These are phyloP conservation scores for Leccinum olivaceopallidum DNA, from an alignment of 768 basidiomycete species.

Conservation along the genomic window DNA sequence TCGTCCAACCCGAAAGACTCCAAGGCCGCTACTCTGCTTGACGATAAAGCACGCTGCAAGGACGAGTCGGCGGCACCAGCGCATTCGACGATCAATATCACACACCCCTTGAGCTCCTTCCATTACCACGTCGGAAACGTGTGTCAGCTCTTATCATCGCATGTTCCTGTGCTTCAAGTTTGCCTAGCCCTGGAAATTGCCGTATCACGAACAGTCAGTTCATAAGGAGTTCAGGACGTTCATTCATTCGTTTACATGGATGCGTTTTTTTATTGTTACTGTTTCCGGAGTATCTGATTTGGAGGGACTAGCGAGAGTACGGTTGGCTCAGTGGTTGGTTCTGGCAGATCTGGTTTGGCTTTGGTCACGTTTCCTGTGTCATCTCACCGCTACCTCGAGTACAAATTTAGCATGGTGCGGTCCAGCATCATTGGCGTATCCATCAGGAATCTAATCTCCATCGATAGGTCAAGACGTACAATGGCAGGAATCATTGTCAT, in stretches of 20 bases:
- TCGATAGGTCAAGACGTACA: slow-evolving; percentile 48
- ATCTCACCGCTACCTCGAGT: slow-evolving; percentile 70
- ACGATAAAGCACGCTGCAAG: slow-evolving; percentile 40
- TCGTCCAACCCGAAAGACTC: slow-evolving; percentile 34
- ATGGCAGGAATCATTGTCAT: slow-evolving; percentile 66
- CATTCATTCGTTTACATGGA: slow-evolving; percentile 66
- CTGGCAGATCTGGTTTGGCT: slow-evolving; percentile 74
- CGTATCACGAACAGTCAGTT: slow-evolving; percentile 66
- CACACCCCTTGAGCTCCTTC: slow-evolving; percentile 58
- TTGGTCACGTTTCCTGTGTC: slow-evolving; percentile 55
- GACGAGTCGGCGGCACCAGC: slow-evolving; percentile 14
- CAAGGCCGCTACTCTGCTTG: slow-evolving; percentile 40
- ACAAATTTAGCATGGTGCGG: slow-evolving; percentile 71
- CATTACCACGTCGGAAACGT: slow-evolving; percentile 60
- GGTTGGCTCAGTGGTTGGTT: slow-evolving; percentile 72
- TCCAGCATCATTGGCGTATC: slow-evolving; percentile 3
- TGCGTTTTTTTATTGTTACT: slow-evolving; percentile 17
- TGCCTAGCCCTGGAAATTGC: slow-evolving; percentile 60
- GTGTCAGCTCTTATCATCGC: slow-evolving; percentile 2
- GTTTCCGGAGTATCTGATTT: not conserved
- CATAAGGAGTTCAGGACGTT: slow-evolving; percentile 68
- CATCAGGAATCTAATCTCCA: not conserved
- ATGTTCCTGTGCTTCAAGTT: not conserved
- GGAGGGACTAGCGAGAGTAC: slow-evolving; percentile 34
- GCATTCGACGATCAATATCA: slow-evolving; percentile 46